Base-by-base conservation (phyloP, 148 eudicot species). In the Selenicereus undatus region DNA sequence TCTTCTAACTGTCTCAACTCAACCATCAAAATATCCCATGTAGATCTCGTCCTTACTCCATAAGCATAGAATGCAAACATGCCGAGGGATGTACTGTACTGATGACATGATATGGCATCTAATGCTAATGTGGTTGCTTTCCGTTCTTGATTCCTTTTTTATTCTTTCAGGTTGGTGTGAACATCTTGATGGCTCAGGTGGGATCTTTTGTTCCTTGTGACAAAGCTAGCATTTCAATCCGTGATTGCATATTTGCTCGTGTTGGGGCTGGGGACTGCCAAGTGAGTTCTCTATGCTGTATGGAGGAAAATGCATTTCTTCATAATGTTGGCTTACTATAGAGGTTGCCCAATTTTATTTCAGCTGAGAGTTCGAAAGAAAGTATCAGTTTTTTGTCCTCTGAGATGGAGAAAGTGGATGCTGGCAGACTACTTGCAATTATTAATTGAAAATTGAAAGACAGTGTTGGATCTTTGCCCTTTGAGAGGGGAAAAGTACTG, bases 201-300 rank as follows among this genome's bases (percentile, higher is more conserved):
- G 99, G 99, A 60, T 96, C 90, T 24, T 96, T 94, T 78, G 89
- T 96, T 79, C 99, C 99, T 78, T 96, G 99, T 86, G 95, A 91
- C 86, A 91, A 85, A 36, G 99, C 99, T 81, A 87, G 79, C 82
- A 88, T 96, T 88, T 93, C 99, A 81, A 84, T 96, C 76, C 98
- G 99, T 84, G 99, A 96, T 87, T 96, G 98, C 88, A 92, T 96
- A 71, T 96, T 93, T 89, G 97, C 99, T 87, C 99, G 99, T 79
- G 99, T 96, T 50, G 99, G 98, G 86, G 99, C 99, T 71, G 99
- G 99, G 76, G 99, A 96, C 81, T 96, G 98, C 85, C 99, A 96
- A 90, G 99, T 96, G 81, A 89, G 90, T 84, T 82, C 22, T 69
- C 48, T 58, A 35, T 80, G 64, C 66, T 71, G 66, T 70, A 24